phyloP scores from a whole-genome alignment of 139 green algal genomes.

The Chlorella sp. region DNA sequence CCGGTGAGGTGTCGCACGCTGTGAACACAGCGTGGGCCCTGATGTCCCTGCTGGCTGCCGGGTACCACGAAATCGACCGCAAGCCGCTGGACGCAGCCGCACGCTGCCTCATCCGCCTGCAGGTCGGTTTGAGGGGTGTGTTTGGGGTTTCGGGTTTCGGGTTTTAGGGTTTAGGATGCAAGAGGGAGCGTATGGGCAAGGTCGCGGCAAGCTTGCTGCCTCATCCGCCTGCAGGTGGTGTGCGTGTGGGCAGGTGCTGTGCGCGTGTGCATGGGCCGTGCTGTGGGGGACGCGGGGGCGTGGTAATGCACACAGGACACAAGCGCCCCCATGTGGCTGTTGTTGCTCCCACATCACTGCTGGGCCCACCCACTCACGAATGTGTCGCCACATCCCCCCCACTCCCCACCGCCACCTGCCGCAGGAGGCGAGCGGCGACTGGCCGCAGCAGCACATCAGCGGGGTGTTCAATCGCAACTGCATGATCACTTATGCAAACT shows the following conservation, averaged over 20 bases:
- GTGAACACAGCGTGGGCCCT: slow-evolving; percentile 98
- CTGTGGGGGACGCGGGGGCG: background rate
- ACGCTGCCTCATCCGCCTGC: slow-evolving; percentile 54
- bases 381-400: background rate
- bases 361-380: too few relatives aligned
- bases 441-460: slow-evolving; percentile 98
- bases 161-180: too few relatives aligned
- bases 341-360: too few relatives aligned
- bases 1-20: slow-evolving; percentile 79
- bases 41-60: slow-evolving; percentile 82
- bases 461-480: slow-evolving; percentile 99
- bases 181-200: too few relatives aligned
- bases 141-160: background rate
- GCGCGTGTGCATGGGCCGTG: background rate
- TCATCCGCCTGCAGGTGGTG: background rate
- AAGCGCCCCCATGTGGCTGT: too few relatives aligned
- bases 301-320: too few relatives aligned
- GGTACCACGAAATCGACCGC: slow-evolving; percentile 70
- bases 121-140: slow-evolving; percentile 32
- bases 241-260: background rate
- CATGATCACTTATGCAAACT: slow-evolving; percentile 99
- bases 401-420: background rate
- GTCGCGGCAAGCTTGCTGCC: background rate
- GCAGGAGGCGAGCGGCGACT: slow-evolving; percentile 88
- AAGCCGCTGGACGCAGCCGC: slow-evolving; percentile 68